Base-by-base conservation (phyloP, 1,139 yeast species). In the Kurtzmaniella quercitrusa region DNA sequence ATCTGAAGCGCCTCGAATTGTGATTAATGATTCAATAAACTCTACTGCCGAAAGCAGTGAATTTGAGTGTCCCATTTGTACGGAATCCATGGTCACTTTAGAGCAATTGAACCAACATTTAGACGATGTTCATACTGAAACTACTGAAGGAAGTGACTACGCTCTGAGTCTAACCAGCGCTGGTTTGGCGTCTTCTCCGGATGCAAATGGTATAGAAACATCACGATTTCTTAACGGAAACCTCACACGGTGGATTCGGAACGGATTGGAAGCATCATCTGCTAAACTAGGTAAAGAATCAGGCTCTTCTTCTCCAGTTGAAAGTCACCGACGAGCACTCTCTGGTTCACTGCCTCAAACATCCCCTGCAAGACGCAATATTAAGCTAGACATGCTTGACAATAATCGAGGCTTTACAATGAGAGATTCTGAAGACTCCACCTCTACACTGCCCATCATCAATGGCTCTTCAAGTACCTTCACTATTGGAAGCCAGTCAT, bases 51-150 rank as follows among this genome's bases (percentile, higher is more conserved):
- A 26, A 12, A 26, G 22, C 11, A 22, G 8, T 8, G 28, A 28
- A 12, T 46, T 68, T 35, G 35, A 40, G 18, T 88, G 96, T 54
- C 96, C 96, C 1, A 82, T 87, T 3, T 88, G 96, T 57, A 60
- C 67, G 18, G 86, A 80, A 48, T 47, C 65, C 1, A 81, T 84
- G 84, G 62, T 77, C 6, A 71, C 77, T 11, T 61, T 86, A 38
- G 50, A 57, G 16, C 84, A 80, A 47, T 66, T 88, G 47, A 86
- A 86, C 56, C 71, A 74, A 38, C 96, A 88, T 57, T 64, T 88
- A 22, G 96, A 88, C 56, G 86, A 77, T 45, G 74, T 62, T 3
- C 96, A 88, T 58, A 14, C 17, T 18, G 9, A 16, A 14, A 14
- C 5, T 18, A 16, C 18, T 14, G 16, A 14, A 3, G 34, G 17